Base-by-base conservation (phyloP, 2,329 filamentous ascomycete genomes). In the Claviceps sp. region DNA sequence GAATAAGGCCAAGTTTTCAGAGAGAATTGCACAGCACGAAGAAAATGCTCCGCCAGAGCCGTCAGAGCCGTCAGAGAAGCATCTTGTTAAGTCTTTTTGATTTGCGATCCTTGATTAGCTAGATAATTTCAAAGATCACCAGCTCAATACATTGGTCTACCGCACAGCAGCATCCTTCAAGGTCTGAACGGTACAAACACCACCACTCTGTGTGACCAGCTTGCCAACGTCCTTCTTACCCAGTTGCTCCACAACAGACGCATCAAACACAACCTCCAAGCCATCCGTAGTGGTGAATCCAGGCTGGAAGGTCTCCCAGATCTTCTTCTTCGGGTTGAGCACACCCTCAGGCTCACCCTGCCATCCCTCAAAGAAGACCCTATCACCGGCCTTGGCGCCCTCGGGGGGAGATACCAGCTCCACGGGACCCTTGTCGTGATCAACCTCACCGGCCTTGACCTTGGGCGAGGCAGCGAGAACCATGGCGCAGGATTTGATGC, bases 301-400 rank as follows among this genome's bases (percentile, higher is more conserved):
- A 1, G 90, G 89, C 76, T 97, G 91, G 71, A 95, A 88, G 9
- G 79, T 88, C 77, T 98, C 93, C 90, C 91, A 97, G 55, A 97
- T 75, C 83, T 97, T 97, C 83, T 97, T 98, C 84, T 98, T 98
- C 53, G 93, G 93, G 77, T 97, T 98, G 53, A 98, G 78, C 49
- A 91, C 81, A 56, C 84, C 85, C 77, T 98, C 93, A 0, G 93
- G 89, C 75, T 95, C 86, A 54, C 88, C 90, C 68, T 88, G 78
- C 83, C 88, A 98, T 47, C 93, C 93, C 66, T 97, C 87, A 65
- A 98, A 98, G 76, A 77, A 90, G 49, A 97, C 86, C 14, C 87
- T 77, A 65, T 95, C 88, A 53, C 93, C 93, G 5, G 90, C 88
- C 64, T 83, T 80, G 44, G 87, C 77, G 42, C 79, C 88, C 17